These are phyloP conservation scores for Diutina neorugosa DNA, from an alignment of 1,139 yeast genomes.

Conservation along the genomic window DNA sequence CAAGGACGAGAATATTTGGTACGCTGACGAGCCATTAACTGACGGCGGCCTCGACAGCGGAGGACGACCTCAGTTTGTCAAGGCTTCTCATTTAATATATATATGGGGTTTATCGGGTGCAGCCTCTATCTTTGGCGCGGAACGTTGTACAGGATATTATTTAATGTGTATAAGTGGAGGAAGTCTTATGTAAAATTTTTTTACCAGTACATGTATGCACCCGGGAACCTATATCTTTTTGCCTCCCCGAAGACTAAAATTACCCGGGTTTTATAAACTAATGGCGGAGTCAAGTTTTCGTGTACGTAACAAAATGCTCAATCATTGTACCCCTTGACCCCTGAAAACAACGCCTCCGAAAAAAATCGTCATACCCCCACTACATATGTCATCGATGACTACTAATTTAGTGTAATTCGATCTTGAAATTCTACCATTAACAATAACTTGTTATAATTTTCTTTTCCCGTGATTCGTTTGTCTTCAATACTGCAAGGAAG, in stretches of 20 bases:
- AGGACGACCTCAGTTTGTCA: not conserved
- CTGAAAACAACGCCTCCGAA: not conserved
- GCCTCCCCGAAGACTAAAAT: not conserved
- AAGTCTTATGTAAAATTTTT: no score
- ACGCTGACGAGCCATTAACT: not conserved
- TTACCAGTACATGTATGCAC: not conserved
- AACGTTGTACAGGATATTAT: not conserved
- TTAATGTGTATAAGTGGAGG: not conserved
- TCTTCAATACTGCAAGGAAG: no score
- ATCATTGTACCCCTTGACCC: not conserved
- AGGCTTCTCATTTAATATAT: not conserved
- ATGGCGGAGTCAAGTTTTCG: no score
- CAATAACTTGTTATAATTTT: no score
- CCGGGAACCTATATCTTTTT: not conserved
- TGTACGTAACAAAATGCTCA: not conserved
- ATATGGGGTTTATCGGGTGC: not conserved
- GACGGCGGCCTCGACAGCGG: not conserved
- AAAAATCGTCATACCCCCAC: no score
- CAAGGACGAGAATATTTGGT: not conserved
- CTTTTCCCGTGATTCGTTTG: no score
- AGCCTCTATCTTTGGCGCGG: not conserved
- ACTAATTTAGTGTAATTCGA: no score
- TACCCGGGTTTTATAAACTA: no score
- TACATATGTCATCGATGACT: not conserved
- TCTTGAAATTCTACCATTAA: no score